These are phyloP conservation scores for Anthostomella pinea DNA, from an alignment of 2,329 filamentous ascomycete species.

Conservation along the genomic window DNA sequence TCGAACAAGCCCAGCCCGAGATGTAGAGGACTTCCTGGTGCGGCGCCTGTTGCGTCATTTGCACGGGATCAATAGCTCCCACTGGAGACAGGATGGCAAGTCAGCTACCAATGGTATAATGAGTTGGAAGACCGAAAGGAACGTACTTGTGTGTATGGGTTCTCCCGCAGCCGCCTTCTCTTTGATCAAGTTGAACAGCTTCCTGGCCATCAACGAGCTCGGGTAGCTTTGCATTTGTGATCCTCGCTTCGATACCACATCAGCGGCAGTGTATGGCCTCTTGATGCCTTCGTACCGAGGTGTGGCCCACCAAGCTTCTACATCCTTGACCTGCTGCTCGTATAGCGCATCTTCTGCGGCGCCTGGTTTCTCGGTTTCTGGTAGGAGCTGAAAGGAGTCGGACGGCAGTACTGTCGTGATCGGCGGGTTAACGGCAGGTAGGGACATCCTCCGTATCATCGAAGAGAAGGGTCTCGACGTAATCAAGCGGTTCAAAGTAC, in stretches of 20 bases:
- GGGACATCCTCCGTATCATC: slow-evolving; percentile 49
- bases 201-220: slow-evolving; percentile 90
- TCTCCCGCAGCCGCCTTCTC: slow-evolving; percentile 74
- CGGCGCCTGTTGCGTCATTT: slow-evolving; percentile 97
- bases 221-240: slow-evolving; percentile 84
- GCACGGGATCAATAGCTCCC: slow-evolving; percentile 97
- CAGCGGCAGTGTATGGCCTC: slow-evolving; percentile 83
- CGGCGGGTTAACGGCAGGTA: slow-evolving; percentile 56
- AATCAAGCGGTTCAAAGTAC: slow-evolving; percentile 12
- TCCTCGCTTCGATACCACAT: slow-evolving; percentile 91
- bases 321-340: slow-evolving; percentile 77
- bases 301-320: slow-evolving; percentile 86
- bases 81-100: slow-evolving; percentile 48
- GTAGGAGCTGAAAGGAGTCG: slow-evolving; percentile 82
- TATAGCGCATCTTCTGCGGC: slow-evolving; percentile 82
- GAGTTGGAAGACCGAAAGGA: too few species aligned
- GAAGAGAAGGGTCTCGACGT: slow-evolving; percentile 38
- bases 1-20: slow-evolving; percentile 96
- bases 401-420: slow-evolving; percentile 60
- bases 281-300: slow-evolving; percentile 86
- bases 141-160: slow-evolving; percentile 89
- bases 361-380: slow-evolving; percentile 74
- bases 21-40: slow-evolving; percentile 96
- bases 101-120: too few species aligned
- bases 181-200: slow-evolving; percentile 85